Base-by-base conservation (phyloP, 768 basidiomycete species). In the Suillus subluteus region DNA sequence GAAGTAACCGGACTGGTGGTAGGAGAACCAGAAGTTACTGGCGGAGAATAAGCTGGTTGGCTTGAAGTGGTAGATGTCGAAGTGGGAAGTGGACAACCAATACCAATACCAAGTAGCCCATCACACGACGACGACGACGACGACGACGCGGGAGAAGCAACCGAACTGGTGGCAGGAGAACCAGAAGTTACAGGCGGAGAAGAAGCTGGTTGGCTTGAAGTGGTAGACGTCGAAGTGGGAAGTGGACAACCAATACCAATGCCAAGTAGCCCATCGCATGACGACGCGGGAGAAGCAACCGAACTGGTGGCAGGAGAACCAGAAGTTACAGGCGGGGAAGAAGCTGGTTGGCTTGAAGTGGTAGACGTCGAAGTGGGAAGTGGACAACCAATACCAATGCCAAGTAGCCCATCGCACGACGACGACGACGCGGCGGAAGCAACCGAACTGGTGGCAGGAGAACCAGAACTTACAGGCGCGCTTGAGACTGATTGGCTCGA, bases 341-440 rank as follows among this genome's bases (percentile, higher is more conserved):
- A 52, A 52, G 30, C 16, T 52, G 15, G 15, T 4, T 67, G 38
- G 2, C 68, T 52, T 15, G 52, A 30, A 6, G 64, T 1, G 9
- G 66, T 40, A 30, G 71, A 61, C 30, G 62, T 50, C 6, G 65
- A 41, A 65, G 37, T 43, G 35, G 66, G 32, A 4, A 66, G 35
- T n/a, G 69, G 30, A 52, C 71, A 75, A 18, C 67, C 73, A 32
- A 72, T 8, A 4, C 67, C 67, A 40, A 72, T 62, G 5, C 69
- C 74, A 40, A 76, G 62, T 3, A 74, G 46, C 1, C 69, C 74
- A 41, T 16, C 38, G 18, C 52, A 52, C 52, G 52, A 52, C 23
- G 50, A 52, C 48, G 52, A 52, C 48, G 52, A 15, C 13, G 48
- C 37, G 15, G 23, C 13, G 15, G 50, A 26, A 26, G 23, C 23